phyloP scores from a whole-genome alignment of 495 filamentous ascomycete genomes.

The Hyaloscypha hepaticicola region DNA sequence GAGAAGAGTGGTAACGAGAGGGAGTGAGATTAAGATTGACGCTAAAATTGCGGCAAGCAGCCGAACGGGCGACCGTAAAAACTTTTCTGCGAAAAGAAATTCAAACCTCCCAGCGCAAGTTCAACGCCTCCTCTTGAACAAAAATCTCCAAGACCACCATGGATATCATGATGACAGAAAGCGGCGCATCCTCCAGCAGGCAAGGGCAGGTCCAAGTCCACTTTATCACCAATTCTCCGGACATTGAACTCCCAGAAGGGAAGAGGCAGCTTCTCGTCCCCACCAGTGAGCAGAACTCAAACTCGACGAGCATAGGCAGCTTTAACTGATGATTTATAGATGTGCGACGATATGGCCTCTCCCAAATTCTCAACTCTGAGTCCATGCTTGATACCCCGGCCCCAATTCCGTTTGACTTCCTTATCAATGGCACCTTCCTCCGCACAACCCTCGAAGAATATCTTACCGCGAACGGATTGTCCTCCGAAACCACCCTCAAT shows the following conservation, averaged over 20 bases:
- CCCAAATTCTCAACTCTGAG: slow-evolving; percentile 84
- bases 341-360: slow-evolving; percentile 85
- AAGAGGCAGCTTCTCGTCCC: slow-evolving; percentile 54
- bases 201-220: slow-evolving; percentile 50
- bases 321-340: slow-evolving; percentile 42
- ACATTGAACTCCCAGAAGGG: slow-evolving; percentile 55
- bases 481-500: slow-evolving; percentile 78
- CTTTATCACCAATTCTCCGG: slow-evolving; percentile 56
- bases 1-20: too few species aligned
- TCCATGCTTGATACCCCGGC: slow-evolving; percentile 71
- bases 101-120: not conserved
- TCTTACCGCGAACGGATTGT: slow-evolving; percentile 79
- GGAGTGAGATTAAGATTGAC: too few species aligned
- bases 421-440: slow-evolving; percentile 88
- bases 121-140: not conserved
- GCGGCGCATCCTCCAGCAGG: slow-evolving; percentile 5
- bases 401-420: slow-evolving; percentile 92
- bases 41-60: too few species aligned
- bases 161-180: slow-evolving; percentile 21
- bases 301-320: slow-evolving; percentile 14
- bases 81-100: not conserved
- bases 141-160: slow-evolving; percentile 1
- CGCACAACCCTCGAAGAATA: slow-evolving; percentile 87
- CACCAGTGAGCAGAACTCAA: slow-evolving; percentile 36
- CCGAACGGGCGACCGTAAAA: not conserved